Evolutionary conservation across 2,329 filamentous ascomycete species (phyloP).

Genomic region (Pseudogymnoascus destructans): DNA sequence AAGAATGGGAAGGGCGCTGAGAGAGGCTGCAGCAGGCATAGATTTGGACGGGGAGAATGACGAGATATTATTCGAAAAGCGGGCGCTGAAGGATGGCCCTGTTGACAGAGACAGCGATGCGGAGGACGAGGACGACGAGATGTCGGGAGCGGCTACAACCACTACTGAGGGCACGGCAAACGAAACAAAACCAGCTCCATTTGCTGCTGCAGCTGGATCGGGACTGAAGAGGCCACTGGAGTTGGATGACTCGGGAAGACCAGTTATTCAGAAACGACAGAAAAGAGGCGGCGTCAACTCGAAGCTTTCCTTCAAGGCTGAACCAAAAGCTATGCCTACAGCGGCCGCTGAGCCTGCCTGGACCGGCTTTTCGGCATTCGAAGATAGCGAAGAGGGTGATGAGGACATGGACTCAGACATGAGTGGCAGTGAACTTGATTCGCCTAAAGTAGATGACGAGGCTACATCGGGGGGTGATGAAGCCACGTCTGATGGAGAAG

Average conservation of each 20-base stretch:
- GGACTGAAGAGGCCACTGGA: constrained; percentile 83
- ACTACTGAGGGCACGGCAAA: constrained; percentile 6
- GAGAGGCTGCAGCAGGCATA: constrained; percentile 51
- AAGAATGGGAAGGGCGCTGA: constrained; percentile 47
- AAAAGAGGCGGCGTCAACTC: constrained; percentile 50
- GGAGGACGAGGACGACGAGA: constrained; percentile 21
- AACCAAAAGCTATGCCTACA: constrained; percentile 28
- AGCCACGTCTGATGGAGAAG: constrained; percentile 20
- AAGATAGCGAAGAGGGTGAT: constrained; percentile 15
- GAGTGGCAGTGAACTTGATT: constrained; percentile 15
- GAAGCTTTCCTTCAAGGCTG: constrained; percentile 33
- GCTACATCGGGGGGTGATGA: constrained; percentile 10
- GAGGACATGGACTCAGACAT: constrained; percentile 14
- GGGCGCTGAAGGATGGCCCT: constrained; percentile 22
- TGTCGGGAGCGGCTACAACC: constrained; percentile 11
- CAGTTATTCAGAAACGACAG: constrained; percentile 72
- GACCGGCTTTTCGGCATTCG: constrained; percentile 39
- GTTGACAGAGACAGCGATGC: constrained; percentile 23
- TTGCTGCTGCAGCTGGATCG: not conserved
- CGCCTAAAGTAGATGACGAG: constrained; percentile 12
- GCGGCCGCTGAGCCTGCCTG: constrained; percentile 39
- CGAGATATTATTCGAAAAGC: constrained; percentile 39
- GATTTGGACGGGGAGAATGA: constrained; percentile 31
- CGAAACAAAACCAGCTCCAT: not conserved
- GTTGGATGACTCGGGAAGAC: constrained; percentile 58